These are phyloP conservation scores for Agaricus subrufescens DNA, from an alignment of 768 basidiomycete species.

Conservation along the genomic window DNA sequence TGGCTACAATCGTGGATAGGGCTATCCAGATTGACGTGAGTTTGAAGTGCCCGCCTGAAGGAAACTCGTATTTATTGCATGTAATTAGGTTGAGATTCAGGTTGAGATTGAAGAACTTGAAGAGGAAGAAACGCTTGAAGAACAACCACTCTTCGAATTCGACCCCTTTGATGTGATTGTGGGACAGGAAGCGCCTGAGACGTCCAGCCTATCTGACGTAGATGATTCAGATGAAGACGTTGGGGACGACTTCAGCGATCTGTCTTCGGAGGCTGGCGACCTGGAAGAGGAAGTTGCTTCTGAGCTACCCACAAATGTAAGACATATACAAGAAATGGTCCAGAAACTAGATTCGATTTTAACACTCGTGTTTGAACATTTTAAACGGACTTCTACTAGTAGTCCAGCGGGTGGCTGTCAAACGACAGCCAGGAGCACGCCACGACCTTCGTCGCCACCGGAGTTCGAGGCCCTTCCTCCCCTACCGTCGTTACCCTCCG, in stretches of 20 bases:
- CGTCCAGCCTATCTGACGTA: constrained; percentile 30
- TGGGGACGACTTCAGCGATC: constrained; percentile 60
- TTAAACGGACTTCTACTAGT: constrained; percentile 43
- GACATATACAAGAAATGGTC: constrained; percentile 81
- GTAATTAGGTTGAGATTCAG: constrained; percentile 84
- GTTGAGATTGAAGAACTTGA: constrained; percentile 93
- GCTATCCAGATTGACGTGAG: constrained; percentile 93
- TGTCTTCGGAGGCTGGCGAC: constrained; percentile 65
- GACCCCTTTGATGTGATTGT: constrained; percentile 86
- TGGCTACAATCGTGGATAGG: constrained; percentile 88
- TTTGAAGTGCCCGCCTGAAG: constrained; percentile 8
- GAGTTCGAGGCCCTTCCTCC: constrained; percentile 32
- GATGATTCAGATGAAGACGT: constrained; percentile 51
- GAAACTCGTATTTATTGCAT: background rate
- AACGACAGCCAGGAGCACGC: constrained; percentile 14
- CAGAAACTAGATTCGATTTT: constrained; percentile 89
- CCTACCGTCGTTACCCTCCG: constrained; percentile 2
- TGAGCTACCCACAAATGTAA: constrained; percentile 53
- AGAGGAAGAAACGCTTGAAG: constrained; percentile 51
- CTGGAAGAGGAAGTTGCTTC: constrained; percentile 32
- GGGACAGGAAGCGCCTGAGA: constrained; percentile 59
- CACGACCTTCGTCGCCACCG: constrained; percentile 22
- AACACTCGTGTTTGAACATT: constrained; percentile 80
- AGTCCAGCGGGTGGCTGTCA: background rate
- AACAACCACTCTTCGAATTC: constrained; percentile 50